These are phyloP conservation scores for Endocladia muricata DNA, from an alignment of 31 red algal genomes.

Conservation along the genomic window DNA sequence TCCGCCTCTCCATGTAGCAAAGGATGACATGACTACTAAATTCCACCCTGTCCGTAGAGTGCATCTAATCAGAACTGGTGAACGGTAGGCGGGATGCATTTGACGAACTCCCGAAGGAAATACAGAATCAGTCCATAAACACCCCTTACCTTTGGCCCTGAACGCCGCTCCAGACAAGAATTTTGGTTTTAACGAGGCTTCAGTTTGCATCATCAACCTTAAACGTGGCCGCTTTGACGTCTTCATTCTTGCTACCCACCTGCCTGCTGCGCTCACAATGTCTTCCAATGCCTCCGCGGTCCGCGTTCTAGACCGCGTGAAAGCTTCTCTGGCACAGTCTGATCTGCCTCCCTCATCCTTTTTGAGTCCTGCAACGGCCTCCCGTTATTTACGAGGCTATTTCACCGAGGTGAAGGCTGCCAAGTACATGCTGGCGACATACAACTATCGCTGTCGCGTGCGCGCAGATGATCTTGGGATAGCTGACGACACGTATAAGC, in stretches of 20 bases:
- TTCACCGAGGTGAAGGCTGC: slow-evolving; percentile 16
- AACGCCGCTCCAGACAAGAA: too few species aligned
- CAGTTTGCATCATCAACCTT: too few species aligned
- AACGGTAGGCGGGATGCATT: too few species aligned
- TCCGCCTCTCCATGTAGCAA: too few species aligned
- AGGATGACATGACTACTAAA: too few species aligned
- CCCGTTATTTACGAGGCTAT: slow-evolving; percentile 40
- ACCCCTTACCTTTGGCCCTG: too few species aligned
- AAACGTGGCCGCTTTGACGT: too few species aligned
- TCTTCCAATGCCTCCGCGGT: neutral
- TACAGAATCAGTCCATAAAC: too few species aligned
- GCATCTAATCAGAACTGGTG: too few species aligned
- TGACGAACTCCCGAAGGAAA: too few species aligned
- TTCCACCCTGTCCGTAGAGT: too few species aligned
- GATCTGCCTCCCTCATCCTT: neutral
- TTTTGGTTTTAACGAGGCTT: too few species aligned
- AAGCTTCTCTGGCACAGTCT: neutral
- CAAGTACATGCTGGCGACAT: slow-evolving; percentile 45
- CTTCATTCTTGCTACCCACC: neutral
- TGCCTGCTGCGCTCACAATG: neutral
- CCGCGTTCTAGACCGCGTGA: neutral
- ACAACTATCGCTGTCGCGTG: slow-evolving; percentile 22
- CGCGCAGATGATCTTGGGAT: slow-evolving; percentile 38
- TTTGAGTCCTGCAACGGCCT: slow-evolving; percentile 18
- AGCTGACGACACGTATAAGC: slow-evolving; percentile 18